These are phyloP conservation scores for Hyphopichia wangnamkhiaoensis DNA, from an alignment of 1,139 yeast genomes.

Conservation along the genomic window DNA sequence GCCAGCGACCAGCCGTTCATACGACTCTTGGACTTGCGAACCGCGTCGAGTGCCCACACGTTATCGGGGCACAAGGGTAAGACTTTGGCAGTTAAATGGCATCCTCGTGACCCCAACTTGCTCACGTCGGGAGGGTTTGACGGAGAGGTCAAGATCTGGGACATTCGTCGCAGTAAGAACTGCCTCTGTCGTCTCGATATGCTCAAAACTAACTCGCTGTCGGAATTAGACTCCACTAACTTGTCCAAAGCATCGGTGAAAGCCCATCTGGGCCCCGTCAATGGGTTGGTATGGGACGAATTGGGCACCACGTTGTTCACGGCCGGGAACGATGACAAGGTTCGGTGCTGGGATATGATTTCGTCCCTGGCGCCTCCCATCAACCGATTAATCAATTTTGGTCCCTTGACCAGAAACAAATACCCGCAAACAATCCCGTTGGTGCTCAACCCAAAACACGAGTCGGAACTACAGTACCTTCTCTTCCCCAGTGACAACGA, in stretches of 20 bases:
- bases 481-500: slow-evolving; percentile 80
- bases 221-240: slow-evolving; percentile 19
- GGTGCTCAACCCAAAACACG: slow-evolving; percentile 43
- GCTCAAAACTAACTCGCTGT: slow-evolving; percentile 31
- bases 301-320: slow-evolving; percentile 60
- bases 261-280: slow-evolving; percentile 76
- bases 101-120: slow-evolving; percentile 61
- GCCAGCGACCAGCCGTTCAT: slow-evolving; percentile 73
- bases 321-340: slow-evolving; percentile 75
- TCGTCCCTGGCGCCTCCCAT: slow-evolving; percentile 46
- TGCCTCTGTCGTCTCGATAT: slow-evolving; percentile 65
- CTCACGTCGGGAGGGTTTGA: slow-evolving; percentile 79
- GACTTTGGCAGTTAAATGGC: slow-evolving; percentile 72
- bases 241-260: slow-evolving; percentile 41
- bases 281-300: slow-evolving; percentile 72
- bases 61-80: slow-evolving; percentile 65
- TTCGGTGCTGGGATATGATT: slow-evolving; percentile 71
- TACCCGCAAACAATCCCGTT: slow-evolving; percentile 51
- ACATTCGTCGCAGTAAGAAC: slow-evolving; percentile 65
- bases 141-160: slow-evolving; percentile 74
- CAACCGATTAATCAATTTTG: slow-evolving; percentile 71
- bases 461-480: slow-evolving; percentile 56
- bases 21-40: slow-evolving; percentile 68
- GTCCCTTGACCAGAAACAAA: slow-evolving; percentile 74
- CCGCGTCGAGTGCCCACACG: slow-evolving; percentile 71